Conservation (phyloP, 257 asterid genomes). For the Capsicum baccatum region DNA sequence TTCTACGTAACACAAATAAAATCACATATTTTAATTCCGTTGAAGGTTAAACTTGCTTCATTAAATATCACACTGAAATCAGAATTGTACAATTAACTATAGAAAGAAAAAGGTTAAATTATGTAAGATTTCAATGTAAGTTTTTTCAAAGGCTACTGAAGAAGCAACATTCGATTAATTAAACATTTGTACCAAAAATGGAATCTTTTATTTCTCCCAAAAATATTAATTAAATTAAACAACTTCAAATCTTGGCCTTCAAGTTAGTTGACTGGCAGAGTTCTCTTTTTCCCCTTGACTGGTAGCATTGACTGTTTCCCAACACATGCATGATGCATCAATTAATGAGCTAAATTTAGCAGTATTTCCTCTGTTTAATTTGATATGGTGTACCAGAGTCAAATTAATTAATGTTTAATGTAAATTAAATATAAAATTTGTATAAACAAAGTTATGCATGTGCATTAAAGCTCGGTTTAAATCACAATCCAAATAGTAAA, state of each 20-base stretch:
- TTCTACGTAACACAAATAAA: too few relatives aligned
- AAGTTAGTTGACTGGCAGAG: slow-evolving; percentile 37
- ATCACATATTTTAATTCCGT: too few relatives aligned
- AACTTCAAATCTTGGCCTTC: slow-evolving; percentile 38
- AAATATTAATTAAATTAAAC: slow-evolving; percentile 23
- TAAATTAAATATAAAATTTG: too few relatives aligned
- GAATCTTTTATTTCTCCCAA: slow-evolving; percentile 33
- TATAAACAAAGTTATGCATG: too few relatives aligned
- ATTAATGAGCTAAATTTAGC: background rate
- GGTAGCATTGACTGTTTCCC: background rate
- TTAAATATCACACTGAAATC: too few relatives aligned
- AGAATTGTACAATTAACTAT: too few relatives aligned
- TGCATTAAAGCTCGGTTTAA: too few relatives aligned
- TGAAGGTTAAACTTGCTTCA: too few relatives aligned
- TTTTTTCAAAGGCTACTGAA: slow-evolving; percentile 11
- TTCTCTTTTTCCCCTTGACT: background rate
- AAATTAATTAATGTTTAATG: too few relatives aligned
- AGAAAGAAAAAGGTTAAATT: background rate
- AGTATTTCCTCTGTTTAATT: too few relatives aligned
- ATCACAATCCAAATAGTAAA: too few relatives aligned
- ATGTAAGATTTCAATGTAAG: slow-evolving; percentile 5
- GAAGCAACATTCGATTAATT: background rate
- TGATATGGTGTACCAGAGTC: too few relatives aligned
- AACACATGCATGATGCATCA: slow-evolving; percentile 18
- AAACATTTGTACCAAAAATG: slow-evolving; percentile 4